A percentile compares a stretch with the other conserved stretches of the same genome.
Evolutionary conservation across 2,329 filamentous ascomycete species (phyloP).

Genomic region (Hymenoscyphus occultus): DNA sequence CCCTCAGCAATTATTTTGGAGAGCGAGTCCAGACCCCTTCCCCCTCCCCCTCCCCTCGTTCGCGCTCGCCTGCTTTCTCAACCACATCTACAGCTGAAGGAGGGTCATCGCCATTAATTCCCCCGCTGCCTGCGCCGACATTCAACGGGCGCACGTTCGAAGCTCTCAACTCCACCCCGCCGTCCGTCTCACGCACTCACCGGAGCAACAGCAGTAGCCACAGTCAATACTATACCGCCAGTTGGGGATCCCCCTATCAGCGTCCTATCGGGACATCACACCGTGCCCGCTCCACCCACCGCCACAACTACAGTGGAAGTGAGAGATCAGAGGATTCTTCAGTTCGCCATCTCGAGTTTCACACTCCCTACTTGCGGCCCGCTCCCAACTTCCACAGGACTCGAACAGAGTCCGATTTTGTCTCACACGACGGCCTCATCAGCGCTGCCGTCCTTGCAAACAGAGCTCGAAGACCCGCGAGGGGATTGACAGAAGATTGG

Average conservation of each 20-base stretch:
- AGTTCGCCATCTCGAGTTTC: slow-evolving; percentile 59
- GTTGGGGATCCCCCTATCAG: slow-evolving; percentile 90
- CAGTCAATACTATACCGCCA: slow-evolving; percentile 62
- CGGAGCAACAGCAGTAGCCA: slow-evolving; percentile 35
- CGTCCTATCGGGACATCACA: slow-evolving; percentile 54
- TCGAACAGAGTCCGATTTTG: slow-evolving; percentile 40
- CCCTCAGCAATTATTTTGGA: not conserved
- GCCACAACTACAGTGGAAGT: slow-evolving; percentile 55
- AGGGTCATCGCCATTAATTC: slow-evolving; percentile 56
- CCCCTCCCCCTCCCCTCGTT: slow-evolving; percentile 45
- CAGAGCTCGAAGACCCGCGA: slow-evolving; percentile 55
- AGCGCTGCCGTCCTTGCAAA: slow-evolving; percentile 61
- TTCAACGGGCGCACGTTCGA: slow-evolving; percentile 55
- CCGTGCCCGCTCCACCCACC: slow-evolving; percentile 22
- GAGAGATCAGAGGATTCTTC: slow-evolving; percentile 58
- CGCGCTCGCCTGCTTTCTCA: slow-evolving; percentile 58
- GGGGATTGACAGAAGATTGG: slow-evolving; percentile 77
- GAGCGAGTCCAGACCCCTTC: slow-evolving; percentile 12
- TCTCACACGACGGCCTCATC: slow-evolving; percentile 35
- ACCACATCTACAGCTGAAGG: slow-evolving; percentile 59
- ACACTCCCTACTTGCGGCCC: slow-evolving; percentile 60
- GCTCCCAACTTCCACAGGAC: slow-evolving; percentile 44
- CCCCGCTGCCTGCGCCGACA: slow-evolving; percentile 56
- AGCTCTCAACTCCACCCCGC: slow-evolving; percentile 50
- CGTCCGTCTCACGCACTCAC: slow-evolving; percentile 33